phyloP scores from a whole-genome alignment of 2,329 filamentous ascomycete genomes.

The Salinomyces thailandicus region DNA sequence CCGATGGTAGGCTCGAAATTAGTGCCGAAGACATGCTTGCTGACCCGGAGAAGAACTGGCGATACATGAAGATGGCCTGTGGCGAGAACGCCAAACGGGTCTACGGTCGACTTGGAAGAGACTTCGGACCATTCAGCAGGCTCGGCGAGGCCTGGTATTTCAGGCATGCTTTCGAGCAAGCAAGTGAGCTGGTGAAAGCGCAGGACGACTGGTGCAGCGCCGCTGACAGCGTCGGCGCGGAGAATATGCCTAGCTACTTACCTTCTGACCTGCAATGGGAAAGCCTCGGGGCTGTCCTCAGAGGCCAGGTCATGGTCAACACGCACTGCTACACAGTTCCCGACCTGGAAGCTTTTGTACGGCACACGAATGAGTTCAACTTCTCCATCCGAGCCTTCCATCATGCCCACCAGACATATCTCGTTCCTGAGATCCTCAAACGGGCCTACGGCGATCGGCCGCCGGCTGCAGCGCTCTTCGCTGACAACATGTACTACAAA shows the following conservation, averaged over 20 bases:
- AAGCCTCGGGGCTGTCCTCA: constrained; percentile 49
- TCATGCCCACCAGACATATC: constrained; percentile 56
- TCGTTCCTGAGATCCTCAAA: constrained; percentile 51
- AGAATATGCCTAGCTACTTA: constrained; percentile 47
- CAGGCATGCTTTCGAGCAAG: constrained; percentile 56
- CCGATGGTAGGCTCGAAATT: constrained; percentile 51
- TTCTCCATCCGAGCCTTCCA: constrained; percentile 58
- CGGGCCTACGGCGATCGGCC: constrained; percentile 30
- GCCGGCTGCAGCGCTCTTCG: constrained; percentile 51
- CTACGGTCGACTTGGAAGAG: constrained; percentile 45
- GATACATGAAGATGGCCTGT: constrained; percentile 69
- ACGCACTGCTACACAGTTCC: constrained; percentile 60
- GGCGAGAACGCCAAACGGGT: constrained; percentile 22
- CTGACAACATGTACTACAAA: constrained; percentile 63
- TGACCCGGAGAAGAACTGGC: constrained; percentile 53
- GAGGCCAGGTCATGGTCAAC: constrained; percentile 59
- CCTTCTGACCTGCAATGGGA: constrained; percentile 56
- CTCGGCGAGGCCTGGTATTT: constrained; percentile 62
- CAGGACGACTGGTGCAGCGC: constrained; percentile 60
- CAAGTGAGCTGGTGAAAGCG: constrained; percentile 43
- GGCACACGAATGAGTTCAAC: constrained; percentile 62
- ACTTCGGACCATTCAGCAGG: constrained; percentile 47
- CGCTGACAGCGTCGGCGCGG: constrained; percentile 41
- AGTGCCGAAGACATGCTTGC: constrained; percentile 55
- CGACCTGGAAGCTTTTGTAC: constrained; percentile 58